Evolutionary conservation across 2,329 filamentous ascomycete species (phyloP).

Genomic region (Akanthomyces uredinophilus): DNA sequence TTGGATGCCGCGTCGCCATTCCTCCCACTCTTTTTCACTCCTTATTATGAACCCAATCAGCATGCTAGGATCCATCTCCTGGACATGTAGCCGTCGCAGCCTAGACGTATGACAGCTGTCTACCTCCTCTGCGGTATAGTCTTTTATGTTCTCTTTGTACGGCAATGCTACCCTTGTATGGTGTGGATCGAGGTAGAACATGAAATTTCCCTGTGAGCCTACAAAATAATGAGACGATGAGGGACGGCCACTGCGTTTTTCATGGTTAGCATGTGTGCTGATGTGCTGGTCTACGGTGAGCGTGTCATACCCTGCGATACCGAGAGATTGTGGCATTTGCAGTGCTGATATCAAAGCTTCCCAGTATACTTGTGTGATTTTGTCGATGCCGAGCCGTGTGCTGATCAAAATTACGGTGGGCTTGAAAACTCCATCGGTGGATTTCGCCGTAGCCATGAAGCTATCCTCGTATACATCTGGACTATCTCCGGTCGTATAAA

Average conservation of each 20-base stretch:
- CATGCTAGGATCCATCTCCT: constrained; percentile 98
- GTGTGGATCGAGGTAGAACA: constrained; percentile 96
- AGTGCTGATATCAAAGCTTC: constrained; percentile 81
- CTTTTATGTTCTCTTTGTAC: constrained; percentile 49
- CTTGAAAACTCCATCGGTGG: constrained; percentile 60
- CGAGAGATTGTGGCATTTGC: constrained; percentile 87
- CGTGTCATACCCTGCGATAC: constrained; percentile 75
- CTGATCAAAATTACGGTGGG: constrained; percentile 87
- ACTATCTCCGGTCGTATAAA: constrained; percentile 86
- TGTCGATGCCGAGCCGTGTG: constrained; percentile 85
- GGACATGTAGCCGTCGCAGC: constrained; percentile 73
- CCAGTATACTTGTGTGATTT: constrained; percentile 92
- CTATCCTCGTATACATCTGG: constrained; percentile 90
- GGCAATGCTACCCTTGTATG: constrained; percentile 71
- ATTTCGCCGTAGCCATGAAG: constrained; percentile 72
- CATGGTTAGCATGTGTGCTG: neutral
- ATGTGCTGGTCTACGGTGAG: constrained; percentile 1
- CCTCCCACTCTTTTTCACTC: constrained; percentile 74
- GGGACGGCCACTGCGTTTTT: constrained; percentile 68
- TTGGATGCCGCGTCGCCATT: constrained; percentile 73
- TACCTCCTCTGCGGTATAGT: constrained; percentile 68
- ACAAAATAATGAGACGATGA: constrained; percentile 72
- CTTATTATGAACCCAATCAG: constrained; percentile 86
- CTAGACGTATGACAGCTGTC: constrained; percentile 83
- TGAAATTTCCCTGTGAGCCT: constrained; percentile 60